Conservation (phyloP, 2,329 filamentous ascomycete genomes). For the Catunica adiposa region DNA sequence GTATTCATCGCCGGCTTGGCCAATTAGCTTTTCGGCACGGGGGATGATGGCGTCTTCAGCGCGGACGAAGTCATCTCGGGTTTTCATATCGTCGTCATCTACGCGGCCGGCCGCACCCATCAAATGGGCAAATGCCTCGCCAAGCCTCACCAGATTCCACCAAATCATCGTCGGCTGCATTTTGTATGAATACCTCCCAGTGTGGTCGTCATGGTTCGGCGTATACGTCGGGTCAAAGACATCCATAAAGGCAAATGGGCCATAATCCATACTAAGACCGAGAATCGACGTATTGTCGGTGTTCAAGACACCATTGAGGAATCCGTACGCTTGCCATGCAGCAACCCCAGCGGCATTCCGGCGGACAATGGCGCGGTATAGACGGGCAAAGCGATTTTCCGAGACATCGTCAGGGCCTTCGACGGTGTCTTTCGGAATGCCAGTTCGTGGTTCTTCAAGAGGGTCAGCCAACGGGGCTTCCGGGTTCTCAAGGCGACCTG, state of each 20-base stretch:
- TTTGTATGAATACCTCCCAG: constrained; percentile 75
- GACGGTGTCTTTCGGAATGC: constrained; percentile 38
- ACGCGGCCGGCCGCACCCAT: constrained; percentile 60
- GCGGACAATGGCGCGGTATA: constrained; percentile 76
- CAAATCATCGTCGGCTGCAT: constrained; percentile 94
- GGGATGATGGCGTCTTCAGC: constrained; percentile 46
- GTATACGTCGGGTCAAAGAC: constrained; percentile 91
- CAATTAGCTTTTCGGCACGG: constrained; percentile 75
- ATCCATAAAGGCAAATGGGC: constrained; percentile 94
- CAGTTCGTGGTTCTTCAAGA: constrained; percentile 29
- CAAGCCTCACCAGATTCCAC: constrained; percentile 93
- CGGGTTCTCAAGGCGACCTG: constrained; percentile 38
- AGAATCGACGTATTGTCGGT: constrained; percentile 92
- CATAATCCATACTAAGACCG: constrained; percentile 83
- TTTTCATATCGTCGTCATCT: constrained; percentile 49
- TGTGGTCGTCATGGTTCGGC: constrained; percentile 86
- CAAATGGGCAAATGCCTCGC: constrained; percentile 75
- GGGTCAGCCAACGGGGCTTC: constrained; percentile 25
- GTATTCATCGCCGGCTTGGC: constrained; percentile 69
- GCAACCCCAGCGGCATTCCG: constrained; percentile 80
- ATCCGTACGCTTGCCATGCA: constrained; percentile 95
- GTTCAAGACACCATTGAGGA: constrained; percentile 96
- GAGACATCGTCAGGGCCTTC: constrained; percentile 52
- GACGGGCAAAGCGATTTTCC: constrained; percentile 72
- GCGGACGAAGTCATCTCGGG: constrained; percentile 5